Conservation (phyloP, 176 grass and related monocot species). For the Olyra latifolia region DNA sequence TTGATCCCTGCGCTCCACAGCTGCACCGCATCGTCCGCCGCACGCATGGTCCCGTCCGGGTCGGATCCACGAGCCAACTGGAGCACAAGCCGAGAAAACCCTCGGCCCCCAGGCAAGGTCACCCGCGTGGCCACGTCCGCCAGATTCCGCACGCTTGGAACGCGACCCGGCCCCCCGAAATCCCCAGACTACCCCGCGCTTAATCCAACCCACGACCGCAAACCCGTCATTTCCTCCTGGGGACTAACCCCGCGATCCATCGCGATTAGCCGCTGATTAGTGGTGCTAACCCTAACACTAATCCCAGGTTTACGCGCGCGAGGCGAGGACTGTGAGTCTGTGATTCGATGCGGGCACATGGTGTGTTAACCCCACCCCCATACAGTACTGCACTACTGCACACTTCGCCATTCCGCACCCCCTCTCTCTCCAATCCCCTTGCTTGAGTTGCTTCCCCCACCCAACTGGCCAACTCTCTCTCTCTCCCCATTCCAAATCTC, state of each 20-base stretch:
- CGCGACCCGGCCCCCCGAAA: not conserved
- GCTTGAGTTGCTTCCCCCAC: no score
- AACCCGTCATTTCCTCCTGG: not conserved
- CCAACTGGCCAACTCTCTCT: no score
- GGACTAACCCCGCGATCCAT: not conserved
- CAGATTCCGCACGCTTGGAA: not conserved
- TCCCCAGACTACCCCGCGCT: not conserved
- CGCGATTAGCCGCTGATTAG: not conserved
- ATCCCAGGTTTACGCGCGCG: not conserved
- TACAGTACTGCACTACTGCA: not conserved
- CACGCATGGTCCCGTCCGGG: no score
- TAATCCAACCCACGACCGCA: not conserved
- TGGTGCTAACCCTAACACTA: not conserved
- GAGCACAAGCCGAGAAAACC: no score
- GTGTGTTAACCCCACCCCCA: not conserved
- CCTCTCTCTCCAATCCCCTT: not conserved
- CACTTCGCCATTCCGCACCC: not conserved
- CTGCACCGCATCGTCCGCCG: no score
- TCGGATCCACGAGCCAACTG: no score
- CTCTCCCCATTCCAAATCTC: not conserved
- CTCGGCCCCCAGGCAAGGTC: no score
- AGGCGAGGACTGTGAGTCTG: not conserved
- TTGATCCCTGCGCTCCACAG: no score
- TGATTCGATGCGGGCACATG: not conserved
- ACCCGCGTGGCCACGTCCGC: not conserved